These are phyloP conservation scores for Triticum turgidum DNA, from an alignment of 176 grass and related monocot genomes.

Conservation along the genomic window DNA sequence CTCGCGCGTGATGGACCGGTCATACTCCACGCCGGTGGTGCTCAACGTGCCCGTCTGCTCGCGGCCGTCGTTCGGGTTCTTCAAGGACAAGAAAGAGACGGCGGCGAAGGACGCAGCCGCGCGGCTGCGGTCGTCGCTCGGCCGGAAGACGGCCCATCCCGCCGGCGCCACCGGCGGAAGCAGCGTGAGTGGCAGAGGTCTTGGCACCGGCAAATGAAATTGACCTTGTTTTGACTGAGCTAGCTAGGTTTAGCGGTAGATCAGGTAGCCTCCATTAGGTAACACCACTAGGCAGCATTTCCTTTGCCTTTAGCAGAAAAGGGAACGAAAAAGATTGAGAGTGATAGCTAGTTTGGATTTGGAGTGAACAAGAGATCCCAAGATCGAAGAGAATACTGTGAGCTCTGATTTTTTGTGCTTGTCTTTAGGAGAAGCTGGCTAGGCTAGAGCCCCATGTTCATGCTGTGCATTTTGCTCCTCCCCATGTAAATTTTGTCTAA, in stretches of 20 bases:
- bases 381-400: not conserved
- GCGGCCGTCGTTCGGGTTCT: constrained; percentile 68
- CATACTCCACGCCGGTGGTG: constrained; percentile 72
- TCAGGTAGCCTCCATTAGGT: not conserved
- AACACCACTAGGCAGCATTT: not conserved
- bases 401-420: constrained; percentile 29
- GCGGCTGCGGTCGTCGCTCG: constrained; percentile 30
- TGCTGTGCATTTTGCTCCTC: constrained; percentile 14
- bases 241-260: not conserved
- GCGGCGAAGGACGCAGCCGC: constrained; percentile 19
- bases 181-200: constrained; percentile 31
- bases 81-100: constrained; percentile 72
- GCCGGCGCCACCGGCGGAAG: not conserved
- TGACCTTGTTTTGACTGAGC: constrained; percentile 36
- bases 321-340: constrained; percentile 20
- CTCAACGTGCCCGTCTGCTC: constrained; percentile 95
- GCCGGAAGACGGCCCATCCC: not conserved
- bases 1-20: constrained; percentile 76
- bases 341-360: not conserved
- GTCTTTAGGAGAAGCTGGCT: constrained; percentile 16
- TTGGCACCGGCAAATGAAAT: not conserved
- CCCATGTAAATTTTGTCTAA: constrained; percentile 35
- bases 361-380: constrained; percentile 5
- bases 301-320: not conserved
- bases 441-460: not conserved